These are phyloP conservation scores for Mortierella antarctica DNA, from an alignment of 192 early-diverging fungal genomes.

Conservation along the genomic window DNA sequence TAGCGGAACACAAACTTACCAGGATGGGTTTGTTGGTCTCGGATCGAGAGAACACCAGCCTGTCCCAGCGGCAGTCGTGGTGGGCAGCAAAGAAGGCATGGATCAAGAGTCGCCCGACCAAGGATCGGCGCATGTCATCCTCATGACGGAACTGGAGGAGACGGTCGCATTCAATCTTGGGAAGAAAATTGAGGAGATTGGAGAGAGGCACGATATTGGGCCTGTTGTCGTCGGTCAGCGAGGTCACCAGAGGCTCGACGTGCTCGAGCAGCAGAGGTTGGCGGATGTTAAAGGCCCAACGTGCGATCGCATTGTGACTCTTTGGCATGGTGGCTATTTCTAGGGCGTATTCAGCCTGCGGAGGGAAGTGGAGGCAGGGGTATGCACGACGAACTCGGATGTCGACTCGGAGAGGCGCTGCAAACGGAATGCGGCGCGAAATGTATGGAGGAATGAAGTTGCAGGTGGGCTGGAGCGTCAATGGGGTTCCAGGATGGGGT, in stretches of 20 bases:
- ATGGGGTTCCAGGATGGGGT: no score
- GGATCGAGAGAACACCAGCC: constrained; percentile 41
- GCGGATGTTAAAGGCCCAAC: constrained; percentile 51
- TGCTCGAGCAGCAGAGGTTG: constrained; percentile 42
- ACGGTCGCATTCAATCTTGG: constrained; percentile 37
- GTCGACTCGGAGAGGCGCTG: not conserved
- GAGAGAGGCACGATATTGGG: constrained; percentile 41
- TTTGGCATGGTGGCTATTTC: no score
- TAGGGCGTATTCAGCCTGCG: not conserved
- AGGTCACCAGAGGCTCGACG: constrained; percentile 36
- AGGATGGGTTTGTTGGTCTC: constrained; percentile 41
- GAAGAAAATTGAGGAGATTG: constrained; percentile 42
- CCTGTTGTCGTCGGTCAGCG: constrained; percentile 24
- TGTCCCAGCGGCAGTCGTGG: constrained; percentile 34
- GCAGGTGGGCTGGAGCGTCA: no score
- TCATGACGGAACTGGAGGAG: constrained; percentile 31
- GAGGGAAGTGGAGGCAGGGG: not conserved
- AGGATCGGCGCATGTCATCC: constrained; percentile 36
- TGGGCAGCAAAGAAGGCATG: constrained; percentile 39
- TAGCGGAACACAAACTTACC: constrained; percentile 20
- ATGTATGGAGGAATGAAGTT: no score
- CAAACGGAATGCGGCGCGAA: no score
- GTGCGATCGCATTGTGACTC: constrained; percentile 31
- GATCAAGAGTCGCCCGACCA: constrained; percentile 50
- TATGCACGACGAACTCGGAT: not conserved